Conservation (phyloP, 108 stramenopile genomes). For the Epithemia pelagica region DNA sequence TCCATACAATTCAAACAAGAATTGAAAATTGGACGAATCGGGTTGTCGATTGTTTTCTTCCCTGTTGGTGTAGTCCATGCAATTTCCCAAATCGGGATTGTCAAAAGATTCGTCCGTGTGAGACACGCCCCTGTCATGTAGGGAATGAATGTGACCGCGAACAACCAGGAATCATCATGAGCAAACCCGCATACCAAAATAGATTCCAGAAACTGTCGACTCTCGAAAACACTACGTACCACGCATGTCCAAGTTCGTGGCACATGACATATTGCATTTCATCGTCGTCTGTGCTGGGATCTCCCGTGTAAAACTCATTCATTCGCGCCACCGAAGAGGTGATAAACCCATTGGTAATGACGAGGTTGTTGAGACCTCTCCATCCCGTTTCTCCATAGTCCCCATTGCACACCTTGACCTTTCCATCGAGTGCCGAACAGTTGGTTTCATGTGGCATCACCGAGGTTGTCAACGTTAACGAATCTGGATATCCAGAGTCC, state of each 20-base stretch:
- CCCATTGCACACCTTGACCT: slow-evolving; percentile 57
- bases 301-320: slow-evolving; percentile 48
- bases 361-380: slow-evolving; percentile 10
- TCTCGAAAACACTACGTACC: background rate
- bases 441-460: slow-evolving; percentile 26
- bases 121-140: slow-evolving; percentile 73
- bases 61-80: slow-evolving; percentile 68
- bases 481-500: slow-evolving; percentile 67
- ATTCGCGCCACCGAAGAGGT: slow-evolving; percentile 34
- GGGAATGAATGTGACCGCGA: slow-evolving; percentile 13
- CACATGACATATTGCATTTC: slow-evolving; percentile 35
- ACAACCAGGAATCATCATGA: background rate
- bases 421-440: slow-evolving; percentile 26
- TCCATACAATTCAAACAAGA: slow-evolving; percentile 46
- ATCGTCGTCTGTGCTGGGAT: slow-evolving; percentile 28
- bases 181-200: background rate
- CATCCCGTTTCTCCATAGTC: slow-evolving; percentile 40
- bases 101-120: slow-evolving; percentile 76
- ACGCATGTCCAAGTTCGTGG: slow-evolving; percentile 17
- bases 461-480: slow-evolving; percentile 31
- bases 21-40: slow-evolving; percentile 38
- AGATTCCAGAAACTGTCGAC: background rate
- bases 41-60: slow-evolving; percentile 50
- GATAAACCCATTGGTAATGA: slow-evolving; percentile 13
- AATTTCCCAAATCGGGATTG: slow-evolving; percentile 58